Conservation (phyloP, 1,139 yeast species). For the Zygosaccharomyces pseudobailii region DNA sequence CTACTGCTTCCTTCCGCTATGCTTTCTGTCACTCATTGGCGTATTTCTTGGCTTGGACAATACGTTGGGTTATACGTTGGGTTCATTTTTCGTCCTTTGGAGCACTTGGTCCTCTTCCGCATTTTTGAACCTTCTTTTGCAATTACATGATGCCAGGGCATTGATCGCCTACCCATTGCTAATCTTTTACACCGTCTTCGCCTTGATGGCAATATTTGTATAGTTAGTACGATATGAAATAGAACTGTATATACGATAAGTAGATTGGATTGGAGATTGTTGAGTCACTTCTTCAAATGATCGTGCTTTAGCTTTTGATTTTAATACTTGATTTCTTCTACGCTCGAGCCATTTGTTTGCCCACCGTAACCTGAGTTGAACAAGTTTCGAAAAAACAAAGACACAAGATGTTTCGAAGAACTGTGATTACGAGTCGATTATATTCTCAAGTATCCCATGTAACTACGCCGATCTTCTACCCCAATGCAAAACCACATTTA, state of each 20-base stretch:
- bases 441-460: slow-evolving; percentile 40
- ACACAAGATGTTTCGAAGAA: not conserved
- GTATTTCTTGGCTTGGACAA: slow-evolving; percentile 69
- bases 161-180: slow-evolving; percentile 92
- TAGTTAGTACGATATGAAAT: slow-evolving; percentile 30
- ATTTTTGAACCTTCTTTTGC: slow-evolving; percentile 80
- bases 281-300: not conserved
- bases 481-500: slow-evolving; percentile 90
- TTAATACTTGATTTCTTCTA: not conserved
- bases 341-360: no score
- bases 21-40: slow-evolving; percentile 68
- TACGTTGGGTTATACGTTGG: slow-evolving; percentile 63
- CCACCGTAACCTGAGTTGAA: not conserved
- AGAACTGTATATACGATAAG: not conserved
- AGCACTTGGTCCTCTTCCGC: slow-evolving; percentile 94
- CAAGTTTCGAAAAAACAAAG: not conserved
- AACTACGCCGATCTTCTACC: slow-evolving; percentile 94
- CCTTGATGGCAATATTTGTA: slow-evolving; percentile 91
- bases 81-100: slow-evolving; percentile 78
- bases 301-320: not conserved
- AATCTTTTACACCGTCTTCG: slow-evolving; percentile 89
- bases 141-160: slow-evolving; percentile 78
- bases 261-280: not conserved
- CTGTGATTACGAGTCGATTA: slow-evolving; percentile 5
- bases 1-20: slow-evolving; percentile 87